Conservation (phyloP, 331 rosid genomes). For the Quercus lobata region DNA sequence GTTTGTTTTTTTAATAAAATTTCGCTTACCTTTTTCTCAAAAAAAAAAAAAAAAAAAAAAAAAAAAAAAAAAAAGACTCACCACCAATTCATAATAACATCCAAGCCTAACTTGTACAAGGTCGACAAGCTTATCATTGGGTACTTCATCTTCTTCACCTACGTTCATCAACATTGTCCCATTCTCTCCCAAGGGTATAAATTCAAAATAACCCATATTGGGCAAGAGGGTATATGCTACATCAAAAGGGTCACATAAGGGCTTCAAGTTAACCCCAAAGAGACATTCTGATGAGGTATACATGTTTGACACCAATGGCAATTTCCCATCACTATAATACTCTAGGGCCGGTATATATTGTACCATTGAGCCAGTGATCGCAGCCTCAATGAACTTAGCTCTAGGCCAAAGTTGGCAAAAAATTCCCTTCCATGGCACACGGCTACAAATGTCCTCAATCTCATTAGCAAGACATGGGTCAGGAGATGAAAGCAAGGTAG, state of each 20-base stretch:
- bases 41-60: no score
- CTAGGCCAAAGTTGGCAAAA: conserved; percentile 76
- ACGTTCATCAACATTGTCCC: conserved; percentile 61
- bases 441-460: conserved; percentile 44
- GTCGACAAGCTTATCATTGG: conserved; percentile 56
- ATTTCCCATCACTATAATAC: conserved; percentile 61
- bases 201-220: conserved; percentile 82
- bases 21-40: no score
- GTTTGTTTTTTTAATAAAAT: no score
- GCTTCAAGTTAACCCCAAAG: conserved; percentile 77
- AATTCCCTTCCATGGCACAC: conserved; percentile 68
- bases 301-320: conserved; percentile 80
- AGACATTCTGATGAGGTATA: conserved; percentile 87
- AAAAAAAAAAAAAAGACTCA: background rate
- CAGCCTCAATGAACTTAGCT: conserved; percentile 86
- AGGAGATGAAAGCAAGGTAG: conserved; percentile 41
- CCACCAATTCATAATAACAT: conserved; percentile 76
- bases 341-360: conserved; percentile 74
- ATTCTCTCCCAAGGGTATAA: conserved; percentile 70
- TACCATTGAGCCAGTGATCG: conserved; percentile 82
- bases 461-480: conserved; percentile 56
- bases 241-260: conserved; percentile 63
- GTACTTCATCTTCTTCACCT: conserved; percentile 54
- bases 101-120: conserved; percentile 65
- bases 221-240: conserved; percentile 79